A percentile compares a stretch with the other conserved stretches of the same genome.
These are phyloP conservation scores for Boletellus emodensis DNA, from an alignment of 768 basidiomycete species.

Conservation along the genomic window DNA sequence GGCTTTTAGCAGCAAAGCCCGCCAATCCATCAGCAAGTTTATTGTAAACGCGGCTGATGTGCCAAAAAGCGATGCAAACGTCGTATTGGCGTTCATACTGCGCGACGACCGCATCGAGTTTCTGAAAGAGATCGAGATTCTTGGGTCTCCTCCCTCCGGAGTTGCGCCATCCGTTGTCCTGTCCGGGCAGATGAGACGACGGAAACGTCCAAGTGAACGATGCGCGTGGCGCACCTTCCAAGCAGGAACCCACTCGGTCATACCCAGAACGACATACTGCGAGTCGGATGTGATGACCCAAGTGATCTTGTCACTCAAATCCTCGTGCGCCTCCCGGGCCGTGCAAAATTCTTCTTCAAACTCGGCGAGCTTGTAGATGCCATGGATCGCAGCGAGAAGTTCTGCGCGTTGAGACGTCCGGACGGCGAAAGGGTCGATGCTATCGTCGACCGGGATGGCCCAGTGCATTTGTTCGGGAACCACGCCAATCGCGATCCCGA, in stretches of 20 bases:
- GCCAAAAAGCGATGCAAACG: slow-evolving; percentile 15
- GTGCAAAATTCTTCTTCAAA: not conserved
- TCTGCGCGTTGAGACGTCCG: slow-evolving; percentile 35
- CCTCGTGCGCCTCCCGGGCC: not conserved
- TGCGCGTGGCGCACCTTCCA: slow-evolving; percentile 25
- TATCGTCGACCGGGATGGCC: slow-evolving; percentile 25
- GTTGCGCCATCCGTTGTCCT: slow-evolving; percentile 11
- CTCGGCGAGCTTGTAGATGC: slow-evolving; percentile 15
- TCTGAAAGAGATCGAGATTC: slow-evolving; percentile 17
- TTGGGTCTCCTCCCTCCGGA: slow-evolving; percentile 8
- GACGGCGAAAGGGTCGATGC: slow-evolving; percentile 14
- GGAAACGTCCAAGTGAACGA: not conserved
- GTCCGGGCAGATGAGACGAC: not conserved
- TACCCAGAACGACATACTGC: slow-evolving; percentile 34
- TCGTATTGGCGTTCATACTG: slow-evolving; percentile 2
- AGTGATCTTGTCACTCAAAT: not conserved
- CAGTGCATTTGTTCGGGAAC: slow-evolving; percentile 12
- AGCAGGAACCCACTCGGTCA: slow-evolving; percentile 34
- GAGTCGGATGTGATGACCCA: slow-evolving; percentile 32
- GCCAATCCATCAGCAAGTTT: slow-evolving; percentile 14
- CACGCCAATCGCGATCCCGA: slow-evolving; percentile 28
- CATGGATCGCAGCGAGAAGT: slow-evolving; percentile 30
- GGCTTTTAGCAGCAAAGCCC: slow-evolving; percentile 1
- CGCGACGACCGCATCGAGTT: slow-evolving; percentile 3
- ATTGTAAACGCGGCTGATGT: slow-evolving; percentile 9